Evolutionary conservation across 2,329 filamentous ascomycete species (phyloP), one percentile per base, ranked within the genome.

Genomic region (Trichophyton verrucosum): DNA sequence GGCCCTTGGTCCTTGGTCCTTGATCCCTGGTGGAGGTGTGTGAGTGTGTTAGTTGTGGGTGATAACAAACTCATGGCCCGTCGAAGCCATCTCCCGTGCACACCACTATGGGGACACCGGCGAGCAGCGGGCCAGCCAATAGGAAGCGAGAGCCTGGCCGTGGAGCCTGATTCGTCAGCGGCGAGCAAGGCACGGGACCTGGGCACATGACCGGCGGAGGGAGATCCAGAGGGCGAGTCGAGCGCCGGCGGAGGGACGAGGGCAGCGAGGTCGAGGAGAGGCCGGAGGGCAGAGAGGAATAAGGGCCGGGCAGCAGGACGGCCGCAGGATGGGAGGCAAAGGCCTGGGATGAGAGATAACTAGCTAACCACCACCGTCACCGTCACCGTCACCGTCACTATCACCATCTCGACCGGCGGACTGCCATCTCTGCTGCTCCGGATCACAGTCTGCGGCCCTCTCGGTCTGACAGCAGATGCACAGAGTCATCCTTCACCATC

Each of bases 171-270:
- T 61, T 61, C 55, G 59, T 63, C 61, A 62, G 53, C 57, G n/a
- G 33, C 15, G n/a, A 57, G 27, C 57, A 61, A 57, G 38, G 42
- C 63, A 64, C 63, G 61, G 61, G 63, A 63, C 47, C 55, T n/a
- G 33, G 44, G 60, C 63, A 64, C 61, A 63, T 64, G 63, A 64
- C 61, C 56, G 38, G 61, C 27, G 13, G 7, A 13, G 13, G 15
- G 47, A 20, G 57, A 47, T 27, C n/a, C 33, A 46, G 42, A 46
- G 17, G 15, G 33, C 11, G 33, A 38, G 33, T 9, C 11, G 33
- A 46, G 42, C 6, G 17, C 15, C 6, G 15, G 42, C 15, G 15
- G 15, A n/a, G 15, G 17, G 42, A 46, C 42, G 42, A 20, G 17
- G 44, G 20, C 20, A 20, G 44, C 9, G 20, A 47, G 44, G 44